Evolutionary conservation across 805 yeast species (phyloP), one percentile per base, ranked within the genome.

Genomic region (Grigorovia yakushimaensis): DNA sequence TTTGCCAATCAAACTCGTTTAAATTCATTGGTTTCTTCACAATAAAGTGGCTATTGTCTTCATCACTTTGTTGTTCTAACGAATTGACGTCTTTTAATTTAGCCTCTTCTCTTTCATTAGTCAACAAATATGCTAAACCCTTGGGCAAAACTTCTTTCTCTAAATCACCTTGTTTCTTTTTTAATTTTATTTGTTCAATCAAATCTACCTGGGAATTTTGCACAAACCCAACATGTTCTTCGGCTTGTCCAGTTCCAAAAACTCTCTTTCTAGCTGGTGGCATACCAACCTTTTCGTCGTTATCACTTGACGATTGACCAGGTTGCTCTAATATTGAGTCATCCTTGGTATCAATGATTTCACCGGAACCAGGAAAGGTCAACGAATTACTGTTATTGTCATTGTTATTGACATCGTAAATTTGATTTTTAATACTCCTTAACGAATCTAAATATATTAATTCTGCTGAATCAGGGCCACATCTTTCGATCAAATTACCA

Each of bases 381-480:
- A 27, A 5, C 13, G 33, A 10, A 23, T 39, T 35, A 13, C 4
- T 35, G 15, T 33, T 24, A 7, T 13, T 24, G 11, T 38, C 18
- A 18, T n/a, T 18, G 11, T 18, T 20, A 17, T 18, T 42, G 8
- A 15, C 30, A 17, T 23, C 17, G 21, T 24, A 36, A 15, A n/a
- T 17, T 18, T 41, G 30, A 11, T 17, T 19, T 15, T 18, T 9
- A 23, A 22, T 22, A 9, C 18, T 41, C n/a, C 15, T 36, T 5
- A 36, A 13, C 10, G 18, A 21, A n/a, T 30, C 36, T 15, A 50
- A 58, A 79, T 70, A 72, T 10, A 77, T 67, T 21, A 78, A 62
- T 51, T 78, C 82, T 1, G 79, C 69, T 4, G 82, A 75, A 58
- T 77, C 78, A 1, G 82, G 81, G 0, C 82, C 82, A 66, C 83